Evolutionary conservation across 805 yeast genomes (phyloP).

Genomic region (Saccharomycopsis javanensis): DNA sequence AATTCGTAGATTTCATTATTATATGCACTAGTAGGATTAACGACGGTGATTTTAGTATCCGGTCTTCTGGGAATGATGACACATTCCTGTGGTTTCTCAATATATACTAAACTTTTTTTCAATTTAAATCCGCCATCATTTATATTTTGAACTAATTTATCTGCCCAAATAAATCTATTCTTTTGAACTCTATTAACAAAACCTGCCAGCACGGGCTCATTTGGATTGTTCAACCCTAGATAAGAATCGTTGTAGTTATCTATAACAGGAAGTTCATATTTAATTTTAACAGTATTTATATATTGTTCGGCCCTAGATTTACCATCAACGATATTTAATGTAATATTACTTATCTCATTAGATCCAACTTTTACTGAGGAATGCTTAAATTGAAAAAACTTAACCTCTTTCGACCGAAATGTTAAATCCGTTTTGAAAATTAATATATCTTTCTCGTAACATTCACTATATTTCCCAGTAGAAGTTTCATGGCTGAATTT

Average conservation of each 20-base stretch:
- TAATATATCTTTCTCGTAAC: neutral
- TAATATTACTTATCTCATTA: conserved; percentile 20
- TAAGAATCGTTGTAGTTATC: conserved; percentile 6
- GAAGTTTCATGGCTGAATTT: conserved; percentile 4
- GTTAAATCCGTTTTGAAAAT: conserved; percentile 15
- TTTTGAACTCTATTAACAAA: conserved; percentile 9
- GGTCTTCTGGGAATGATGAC: conserved; percentile 35
- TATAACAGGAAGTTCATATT: neutral
- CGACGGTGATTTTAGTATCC: conserved; percentile 23
- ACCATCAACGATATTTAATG: conserved; percentile 6
- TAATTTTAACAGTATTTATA: neutral
- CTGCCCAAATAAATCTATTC: conserved; percentile 16
- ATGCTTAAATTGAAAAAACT: conserved; percentile 16
- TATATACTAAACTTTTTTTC: conserved; percentile 16
- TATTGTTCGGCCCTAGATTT: neutral
- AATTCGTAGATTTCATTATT: conserved; percentile 27
- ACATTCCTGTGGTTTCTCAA: conserved; percentile 20
- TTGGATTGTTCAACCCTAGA: conserved; percentile 9
- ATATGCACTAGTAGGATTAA: conserved; percentile 24
- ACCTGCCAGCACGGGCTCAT: conserved; percentile 4
- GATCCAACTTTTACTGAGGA: conserved; percentile 23
- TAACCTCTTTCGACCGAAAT: conserved; percentile 2
- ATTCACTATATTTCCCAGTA: neutral
- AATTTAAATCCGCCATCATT: conserved; percentile 1
- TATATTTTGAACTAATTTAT: conserved; percentile 6